Evolutionary conservation across 805 yeast genomes (phyloP).

Genomic region (Metschnikowia lunata): DNA sequence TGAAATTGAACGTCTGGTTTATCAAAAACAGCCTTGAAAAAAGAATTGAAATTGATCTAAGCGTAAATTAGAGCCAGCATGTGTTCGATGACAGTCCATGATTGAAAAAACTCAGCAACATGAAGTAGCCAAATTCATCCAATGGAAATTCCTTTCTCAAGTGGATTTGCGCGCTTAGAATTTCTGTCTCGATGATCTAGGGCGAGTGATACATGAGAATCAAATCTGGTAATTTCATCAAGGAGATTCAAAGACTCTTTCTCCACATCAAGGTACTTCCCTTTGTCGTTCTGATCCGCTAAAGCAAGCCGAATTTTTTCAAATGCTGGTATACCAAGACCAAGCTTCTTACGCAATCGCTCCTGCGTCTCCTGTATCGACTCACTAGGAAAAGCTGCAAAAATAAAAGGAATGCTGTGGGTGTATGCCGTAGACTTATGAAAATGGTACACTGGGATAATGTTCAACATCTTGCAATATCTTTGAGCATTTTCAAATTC

Average conservation of each 20-base stretch:
- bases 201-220: constrained; percentile 55
- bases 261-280: constrained; percentile 41
- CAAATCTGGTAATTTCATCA: constrained; percentile 42
- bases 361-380: constrained; percentile 54
- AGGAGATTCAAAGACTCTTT: constrained; percentile 54
- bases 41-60: too few relatives aligned
- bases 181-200: constrained; percentile 86
- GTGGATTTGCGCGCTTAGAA: constrained; percentile 35
- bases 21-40: too few relatives aligned
- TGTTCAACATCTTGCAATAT: constrained; percentile 29
- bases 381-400: constrained; percentile 68
- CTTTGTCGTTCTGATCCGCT: constrained; percentile 40
- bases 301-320: constrained; percentile 67
- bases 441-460: constrained; percentile 73
- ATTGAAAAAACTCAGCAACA: too few relatives aligned
- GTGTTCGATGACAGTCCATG: too few relatives aligned
- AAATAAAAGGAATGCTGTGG: constrained; percentile 86
- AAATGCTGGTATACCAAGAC: constrained; percentile 76
- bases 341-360: constrained; percentile 66
- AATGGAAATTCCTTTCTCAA: constrained; percentile 43
- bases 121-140: constrained; percentile 15
- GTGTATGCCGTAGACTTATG: constrained; percentile 58
- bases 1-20: constrained; percentile 6
- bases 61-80: too few relatives aligned
- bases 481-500: constrained; percentile 17